Conservation (phyloP, 805 yeast genomes). For the Peterozyma xylosa region DNA sequence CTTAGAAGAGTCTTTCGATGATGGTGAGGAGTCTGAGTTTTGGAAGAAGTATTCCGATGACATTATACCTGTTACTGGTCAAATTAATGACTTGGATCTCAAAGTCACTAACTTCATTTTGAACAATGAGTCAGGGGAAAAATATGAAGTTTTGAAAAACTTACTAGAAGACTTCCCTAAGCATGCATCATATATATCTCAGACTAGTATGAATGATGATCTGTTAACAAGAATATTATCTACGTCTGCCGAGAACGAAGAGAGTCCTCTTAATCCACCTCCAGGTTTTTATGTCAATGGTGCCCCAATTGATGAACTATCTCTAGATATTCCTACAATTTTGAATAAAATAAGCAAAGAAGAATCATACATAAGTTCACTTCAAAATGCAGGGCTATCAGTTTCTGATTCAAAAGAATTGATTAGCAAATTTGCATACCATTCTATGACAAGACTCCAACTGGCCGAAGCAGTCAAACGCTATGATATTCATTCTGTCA, state of each 20-base stretch:
- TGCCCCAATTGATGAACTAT: slow-evolving; percentile 40
- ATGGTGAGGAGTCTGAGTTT: slow-evolving; percentile 7
- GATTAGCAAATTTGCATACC: slow-evolving; percentile 29
- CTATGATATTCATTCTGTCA: slow-evolving; percentile 14
- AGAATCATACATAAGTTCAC: slow-evolving; percentile 12
- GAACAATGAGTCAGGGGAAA: slow-evolving; percentile 15
- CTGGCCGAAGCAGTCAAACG: slow-evolving; percentile 10
- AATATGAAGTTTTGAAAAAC: slow-evolving; percentile 28
- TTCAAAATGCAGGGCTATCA: slow-evolving; percentile 25
- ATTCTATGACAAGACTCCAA: slow-evolving; percentile 4
- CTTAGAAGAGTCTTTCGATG: background rate
- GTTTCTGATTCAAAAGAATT: slow-evolving; percentile 25
- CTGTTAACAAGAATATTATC: background rate
- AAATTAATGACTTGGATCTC: slow-evolving; percentile 28
- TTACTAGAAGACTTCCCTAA: slow-evolving; percentile 50
- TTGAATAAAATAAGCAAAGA: background rate
- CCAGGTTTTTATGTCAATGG: slow-evolving; percentile 67
- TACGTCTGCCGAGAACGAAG: slow-evolving; percentile 12
- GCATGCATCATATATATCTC: slow-evolving; percentile 31
- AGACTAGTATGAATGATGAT: slow-evolving; percentile 8
- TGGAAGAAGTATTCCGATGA: slow-evolving; percentile 18
- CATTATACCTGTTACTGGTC: slow-evolving; percentile 20
- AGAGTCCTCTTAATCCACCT: slow-evolving; percentile 16
- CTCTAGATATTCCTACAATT: slow-evolving; percentile 35
- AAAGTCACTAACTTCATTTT: slow-evolving; percentile 34